These are phyloP conservation scores for Erodium texanum DNA, from an alignment of 441 rosid genomes.

Conservation along the genomic window DNA sequence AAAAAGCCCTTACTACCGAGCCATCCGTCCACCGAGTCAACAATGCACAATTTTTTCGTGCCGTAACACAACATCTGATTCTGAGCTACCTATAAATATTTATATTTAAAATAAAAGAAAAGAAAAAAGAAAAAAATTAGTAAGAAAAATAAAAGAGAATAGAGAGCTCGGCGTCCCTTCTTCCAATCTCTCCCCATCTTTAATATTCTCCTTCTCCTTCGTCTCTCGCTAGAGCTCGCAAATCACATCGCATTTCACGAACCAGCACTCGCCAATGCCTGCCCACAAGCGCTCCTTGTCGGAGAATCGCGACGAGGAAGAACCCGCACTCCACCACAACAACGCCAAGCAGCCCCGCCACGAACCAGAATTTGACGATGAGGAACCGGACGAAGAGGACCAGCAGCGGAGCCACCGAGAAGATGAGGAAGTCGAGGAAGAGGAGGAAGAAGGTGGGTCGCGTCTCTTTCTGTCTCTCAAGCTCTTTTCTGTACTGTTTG, in stretches of 20 bases:
- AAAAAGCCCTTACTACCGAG: not conserved
- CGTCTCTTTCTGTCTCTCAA: not conserved
- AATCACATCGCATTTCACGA: not conserved
- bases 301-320: conserved; percentile 34
- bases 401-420: conserved; percentile 10
- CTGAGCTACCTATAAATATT: conserved; percentile 10
- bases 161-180: not conserved
- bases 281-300: conserved; percentile 50
- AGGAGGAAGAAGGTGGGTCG: conserved; percentile 15
- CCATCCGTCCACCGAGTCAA: conserved; percentile 18
- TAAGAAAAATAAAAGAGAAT: not conserved
- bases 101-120: no score
- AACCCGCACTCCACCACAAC: conserved; percentile 12
- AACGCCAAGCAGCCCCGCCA: conserved; percentile 28
- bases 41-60: conserved; percentile 8
- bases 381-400: conserved; percentile 19
- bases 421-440: conserved; percentile 19
- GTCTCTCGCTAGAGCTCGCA: not conserved
- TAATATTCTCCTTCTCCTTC: not conserved
- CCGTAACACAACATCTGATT: conserved; percentile 17
- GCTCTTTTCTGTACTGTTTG: not conserved
- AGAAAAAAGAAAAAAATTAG: no score
- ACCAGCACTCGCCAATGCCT: conserved; percentile 42
- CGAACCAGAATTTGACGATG: conserved; percentile 9
- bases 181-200: not conserved